These are phyloP conservation scores for Pelagophyceae sp. DNA, from an alignment of 352 stramenopile species.

Conservation along the genomic window DNA sequence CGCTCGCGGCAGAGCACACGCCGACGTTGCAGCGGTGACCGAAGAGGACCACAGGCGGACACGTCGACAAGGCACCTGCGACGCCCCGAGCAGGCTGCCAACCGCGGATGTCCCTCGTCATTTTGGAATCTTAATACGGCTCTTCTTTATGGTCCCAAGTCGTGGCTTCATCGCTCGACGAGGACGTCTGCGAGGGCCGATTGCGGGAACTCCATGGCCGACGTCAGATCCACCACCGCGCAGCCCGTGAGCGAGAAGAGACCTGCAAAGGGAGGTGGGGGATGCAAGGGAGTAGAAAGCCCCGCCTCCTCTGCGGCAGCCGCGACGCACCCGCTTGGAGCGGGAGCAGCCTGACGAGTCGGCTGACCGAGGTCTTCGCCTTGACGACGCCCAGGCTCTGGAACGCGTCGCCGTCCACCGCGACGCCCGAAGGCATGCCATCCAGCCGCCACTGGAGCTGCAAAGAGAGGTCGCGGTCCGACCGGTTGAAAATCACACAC, in stretches of 20 bases:
- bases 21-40: no score
- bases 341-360: conserved; percentile 27
- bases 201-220: conserved; percentile 31
- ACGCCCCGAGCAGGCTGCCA: no score
- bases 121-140: no score
- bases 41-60: no score
- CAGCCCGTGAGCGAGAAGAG: conserved; percentile 31
- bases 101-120: no score
- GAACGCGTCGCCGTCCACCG: neutral
- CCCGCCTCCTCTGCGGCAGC: neutral
- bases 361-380: conserved; percentile 7
- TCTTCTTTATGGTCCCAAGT: no score
- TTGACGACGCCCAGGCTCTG: conserved; percentile 25
- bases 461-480: conserved; percentile 27
- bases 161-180: conserved; percentile 19
- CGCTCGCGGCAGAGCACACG: no score
- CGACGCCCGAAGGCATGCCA: neutral
- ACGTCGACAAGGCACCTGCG: no score
- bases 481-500: neutral
- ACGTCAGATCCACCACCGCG: conserved; percentile 33
- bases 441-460: conserved; percentile 18
- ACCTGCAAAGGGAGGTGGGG: neutral
- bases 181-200: conserved; percentile 30
- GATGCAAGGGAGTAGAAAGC: neutral
- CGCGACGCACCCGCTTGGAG: conserved; percentile 17